Evolutionary conservation across 805 yeast species (phyloP), one percentile per base, ranked within the genome.

Genomic region (Candida tallmaniae): DNA sequence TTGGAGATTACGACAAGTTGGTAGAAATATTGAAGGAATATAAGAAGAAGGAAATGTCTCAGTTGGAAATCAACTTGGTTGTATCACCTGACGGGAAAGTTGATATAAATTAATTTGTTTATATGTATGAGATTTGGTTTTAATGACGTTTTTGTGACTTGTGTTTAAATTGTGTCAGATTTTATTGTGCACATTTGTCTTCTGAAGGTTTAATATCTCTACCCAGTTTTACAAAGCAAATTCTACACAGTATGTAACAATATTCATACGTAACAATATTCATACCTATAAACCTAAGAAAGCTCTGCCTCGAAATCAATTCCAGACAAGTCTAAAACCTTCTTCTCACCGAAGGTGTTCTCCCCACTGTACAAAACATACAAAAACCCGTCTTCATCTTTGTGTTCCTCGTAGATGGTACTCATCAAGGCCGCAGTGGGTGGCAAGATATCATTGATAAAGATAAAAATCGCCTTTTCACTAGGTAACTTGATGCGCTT

Each of bases 371-470:
- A 90, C 44, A 95, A 77, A 45, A 93, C 90, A 64, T 93, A 93
- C 54, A 93, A 76, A 63, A 93, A 93, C 23, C 98, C 98, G 59
- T 93, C 98, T 55, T 90, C 90, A 57, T 93, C 98, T 66, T 88
- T 88, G 64, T 93, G 96, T 61, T 93, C 97, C 52, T 89, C 95
- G 56, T 93, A 93, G 45, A 93, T 83, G 16, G 93, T 76, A 50
- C 95, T 83, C 93, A 93, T 87, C 47, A 93, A 74, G 12, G 97
- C 95, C 14, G 97, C 97, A 3, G 98, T 93, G 30, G 97, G 97
- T 8, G 98, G 98, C 48, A 93, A 74, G 38, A 93, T 88, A 59
- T 93, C 98, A 56, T 93, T 90, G 45, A 93, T 96, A 60, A 93
- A 93, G 47, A 93, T 88, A 63, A 93, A 93, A 46, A 93, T 90